Base-by-base conservation (phyloP, 2,329 filamentous ascomycete genomes). In the Alternaria sp. region DNA sequence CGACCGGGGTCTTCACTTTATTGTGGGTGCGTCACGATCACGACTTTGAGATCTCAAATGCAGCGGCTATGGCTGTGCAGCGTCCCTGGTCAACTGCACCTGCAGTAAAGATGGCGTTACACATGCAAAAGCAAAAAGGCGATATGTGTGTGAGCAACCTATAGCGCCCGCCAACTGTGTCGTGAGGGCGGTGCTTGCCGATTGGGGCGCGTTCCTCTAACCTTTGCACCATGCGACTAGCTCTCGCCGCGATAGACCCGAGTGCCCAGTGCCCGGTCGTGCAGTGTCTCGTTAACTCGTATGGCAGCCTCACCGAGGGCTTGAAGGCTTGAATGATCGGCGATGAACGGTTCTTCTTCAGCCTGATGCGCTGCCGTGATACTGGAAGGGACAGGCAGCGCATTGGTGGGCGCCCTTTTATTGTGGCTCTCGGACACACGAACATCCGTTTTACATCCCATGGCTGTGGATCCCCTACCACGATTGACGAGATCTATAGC, bases 301-400 rank as follows among this genome's bases (percentile, higher is more conserved):
- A 51, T 34, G 36, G n/a, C 44, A 56, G 54, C 54, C 54, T 51
- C 54, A 54, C n/a, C n/a, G 30, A 47, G 41, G 36, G 43, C 57
- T 39, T 32, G 38, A 7, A 7, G 43, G 54, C 47, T 53, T 62
- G 57, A 36, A 48, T 65, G 67, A 70, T 72, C 69, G 71, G 62
- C 71, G 67, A 72, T 34, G 46, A 63, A 43, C 56, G 64, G 34
- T 61, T 54, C 61, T 67, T 63, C 60, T 64, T 44, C 30, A 51
- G 48, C 57, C 42, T 41, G 48, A 61, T 59, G 47, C 22, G 44
- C 57, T 56, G 54, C 65, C 59, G 52, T 47, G 38, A 42, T 55
- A 60, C 60, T 61, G 58, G 64, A 64, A 48, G 49, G 55, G 56
- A 60, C 48, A 38, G 43, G 41, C 39, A 49, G 57, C 62, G 65